Evolutionary conservation across 1,139 yeast genomes (phyloP).

Genomic region (Debaryomyces robertsiae): DNA sequence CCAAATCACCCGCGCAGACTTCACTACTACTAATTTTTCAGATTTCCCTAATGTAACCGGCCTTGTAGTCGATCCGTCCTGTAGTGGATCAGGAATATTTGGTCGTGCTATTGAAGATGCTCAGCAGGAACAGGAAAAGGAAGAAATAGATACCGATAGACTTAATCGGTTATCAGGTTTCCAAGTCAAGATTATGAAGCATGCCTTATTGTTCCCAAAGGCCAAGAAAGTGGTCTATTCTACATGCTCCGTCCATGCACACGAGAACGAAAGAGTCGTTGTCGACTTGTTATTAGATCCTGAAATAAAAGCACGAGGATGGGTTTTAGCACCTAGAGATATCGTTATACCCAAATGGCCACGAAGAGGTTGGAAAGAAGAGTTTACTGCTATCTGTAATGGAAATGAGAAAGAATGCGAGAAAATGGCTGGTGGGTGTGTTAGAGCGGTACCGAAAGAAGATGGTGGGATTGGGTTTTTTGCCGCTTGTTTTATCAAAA

Average conservation of each 20-base stretch:
- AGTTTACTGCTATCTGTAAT: constrained; percentile 55
- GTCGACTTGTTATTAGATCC: constrained; percentile 69
- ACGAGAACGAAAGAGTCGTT: constrained; percentile 92
- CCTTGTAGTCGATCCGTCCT: constrained; percentile 90
- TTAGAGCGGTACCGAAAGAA: constrained; percentile 77
- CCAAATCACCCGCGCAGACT: constrained; percentile 78
- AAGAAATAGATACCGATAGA: constrained; percentile 56
- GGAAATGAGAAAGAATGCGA: constrained; percentile 45
- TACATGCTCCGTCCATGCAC: constrained; percentile 91
- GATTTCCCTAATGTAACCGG: constrained; percentile 73
- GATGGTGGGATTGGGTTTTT: constrained; percentile 98
- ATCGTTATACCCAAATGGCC: constrained; percentile 83
- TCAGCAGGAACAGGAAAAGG: constrained; percentile 39
- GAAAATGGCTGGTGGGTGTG: constrained; percentile 78
- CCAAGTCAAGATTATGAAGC: constrained; percentile 84
- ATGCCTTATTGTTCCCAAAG: constrained; percentile 79
- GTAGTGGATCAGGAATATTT: constrained; percentile 97
- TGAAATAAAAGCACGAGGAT: constrained; percentile 62
- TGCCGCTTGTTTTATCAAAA: constrained; percentile 75
- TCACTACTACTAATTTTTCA: constrained; percentile 65
- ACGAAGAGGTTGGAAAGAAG: constrained; percentile 74
- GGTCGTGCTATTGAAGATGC: constrained; percentile 72
- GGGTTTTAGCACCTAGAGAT: constrained; percentile 67
- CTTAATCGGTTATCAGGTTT: constrained; percentile 76
- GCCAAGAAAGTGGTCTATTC: constrained; percentile 86